Base-by-base conservation (phyloP, 306 rosid species). In the Styphnolobium japonicum region DNA sequence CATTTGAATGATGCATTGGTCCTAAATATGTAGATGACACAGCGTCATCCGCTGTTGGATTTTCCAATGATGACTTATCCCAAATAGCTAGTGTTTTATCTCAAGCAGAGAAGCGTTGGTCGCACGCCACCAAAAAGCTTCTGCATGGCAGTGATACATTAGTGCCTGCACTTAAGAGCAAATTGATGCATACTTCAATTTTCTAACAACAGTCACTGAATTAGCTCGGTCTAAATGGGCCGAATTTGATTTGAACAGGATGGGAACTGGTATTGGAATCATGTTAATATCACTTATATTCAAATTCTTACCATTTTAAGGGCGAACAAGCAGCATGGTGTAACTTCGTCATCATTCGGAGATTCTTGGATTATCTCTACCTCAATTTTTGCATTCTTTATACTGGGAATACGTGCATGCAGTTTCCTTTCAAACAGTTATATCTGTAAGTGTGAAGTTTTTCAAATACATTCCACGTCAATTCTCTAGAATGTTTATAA, bases 161-260 rank as follows among this genome's bases (percentile, higher is more conserved):
- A 73, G 43, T 88, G 64, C 88, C 88, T 51, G 80, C 81, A 71
- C 92, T 92, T 40, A 84, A 81, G 88, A 80, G 42, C 98, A 95
- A 82, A 88, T 91, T 76, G 87, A 91, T 63, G 86, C 87, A 29
- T 92, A 88, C 81, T 80, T 88, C 62, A 80, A 80, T 77, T 95
- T 95, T 75, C 89, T 92, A 67, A 75, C 89, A 67, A 86, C 85
- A 6, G 89, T 92, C 14, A 92, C 96, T 14, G 97, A 92, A 83
- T 91, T 92, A 63, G 98, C 98, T 61, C 98, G 98, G 66, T 89
- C 93, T 57, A 95, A 95, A 83, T 95, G 98, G 98, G 92, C 96
- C 0, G 98, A 95, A 87, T 95, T 95, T 89, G 88, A 92, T 85
- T 86, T 95, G 51, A 87, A 61, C 63, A 83, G 88, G 90, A 95